phyloP scores from a whole-genome alignment of 139 green algal genomes.

The Tetradesmus lagerheimii region DNA sequence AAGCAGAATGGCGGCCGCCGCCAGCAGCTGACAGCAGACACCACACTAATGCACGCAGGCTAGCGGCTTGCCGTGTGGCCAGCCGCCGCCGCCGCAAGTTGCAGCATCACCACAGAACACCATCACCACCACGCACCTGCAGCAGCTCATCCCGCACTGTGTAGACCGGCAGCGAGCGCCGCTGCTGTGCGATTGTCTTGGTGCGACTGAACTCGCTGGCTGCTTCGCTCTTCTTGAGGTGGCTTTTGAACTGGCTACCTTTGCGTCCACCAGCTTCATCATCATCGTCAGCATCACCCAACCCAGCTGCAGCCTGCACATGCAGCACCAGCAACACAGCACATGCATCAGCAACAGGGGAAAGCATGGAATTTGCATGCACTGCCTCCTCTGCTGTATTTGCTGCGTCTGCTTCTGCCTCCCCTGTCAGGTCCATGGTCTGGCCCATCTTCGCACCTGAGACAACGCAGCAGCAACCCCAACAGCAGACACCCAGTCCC shows the following conservation, averaged over 20 bases:
- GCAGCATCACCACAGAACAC: neutral
- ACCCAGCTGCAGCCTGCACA: constrained; percentile 14
- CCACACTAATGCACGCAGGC: neutral
- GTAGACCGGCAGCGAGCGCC: constrained; percentile 92
- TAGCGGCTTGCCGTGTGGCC: too few relatives aligned
- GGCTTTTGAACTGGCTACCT: constrained; percentile 78
- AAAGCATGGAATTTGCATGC: neutral
- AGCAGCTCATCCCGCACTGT: constrained; percentile 85
- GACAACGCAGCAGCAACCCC: constrained; percentile 49
- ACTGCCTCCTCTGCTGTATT: constrained; percentile 40
- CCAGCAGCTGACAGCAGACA: neutral
- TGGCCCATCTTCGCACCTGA: constrained; percentile 96
- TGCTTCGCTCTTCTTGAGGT: constrained; percentile 91
- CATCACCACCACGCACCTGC: constrained; percentile 52
- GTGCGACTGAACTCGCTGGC: constrained; percentile 89
- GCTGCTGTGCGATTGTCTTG: constrained; percentile 94
- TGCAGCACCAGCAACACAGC: too few relatives aligned
- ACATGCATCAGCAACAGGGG: neutral
- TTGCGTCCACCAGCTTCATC: constrained; percentile 66
- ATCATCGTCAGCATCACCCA: constrained; percentile 55
- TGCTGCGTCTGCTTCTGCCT: constrained; percentile 78
- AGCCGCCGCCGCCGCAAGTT: too few relatives aligned
- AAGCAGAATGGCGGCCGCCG: neutral
- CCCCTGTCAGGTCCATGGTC: constrained; percentile 90
- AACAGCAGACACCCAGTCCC: too few relatives aligned